Evolutionary conservation across 352 stramenopile genomes (phyloP), one percentile per base, ranked within the genome.

Genomic region (Pythium insidiosum): DNA sequence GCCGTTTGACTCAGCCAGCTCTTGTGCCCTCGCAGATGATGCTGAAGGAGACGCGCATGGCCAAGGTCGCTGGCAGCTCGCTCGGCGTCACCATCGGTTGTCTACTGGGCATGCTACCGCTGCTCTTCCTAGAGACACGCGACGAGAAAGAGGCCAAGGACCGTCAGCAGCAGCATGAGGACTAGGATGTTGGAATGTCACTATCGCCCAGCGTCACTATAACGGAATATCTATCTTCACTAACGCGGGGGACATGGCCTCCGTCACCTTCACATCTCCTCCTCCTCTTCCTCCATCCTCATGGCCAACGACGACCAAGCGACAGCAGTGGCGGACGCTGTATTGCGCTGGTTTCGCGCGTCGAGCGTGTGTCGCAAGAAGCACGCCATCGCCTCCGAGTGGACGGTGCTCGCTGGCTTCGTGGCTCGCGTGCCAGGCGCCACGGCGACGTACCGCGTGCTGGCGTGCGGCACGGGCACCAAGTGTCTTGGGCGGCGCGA

Each of bases 401-500:
- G 77, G 72, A 85, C 75, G 0, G 75, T 91, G 6, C 35, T 88
- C 15, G 66, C 75, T 9, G 73, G 46, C 2, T 47, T 91, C 28
- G 73, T 87, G 31, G 31, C 84, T 23, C 47, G 53, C 21, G 40
- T 58, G 6, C 19, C 24, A 11, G 11, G 25, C 9, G 50, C 45
- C 12, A 28, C 11, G 4, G 36, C 21, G 12, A 15, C 15, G n/a
- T 64, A 68, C 29, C 63, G 68, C 16, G 73, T 91, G 2, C 22
- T 93, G 26, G 47, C 67, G 28, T 51, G 46, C 9, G 77, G 67
- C 15, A 84, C 81, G 0, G 81, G 81, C 46, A 91, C 68, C 48
- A 93, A 93, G 47, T 93, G 81, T 35, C 65, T 93, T n/a, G 80
- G 77, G 2, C 43, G 58, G 31, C 67, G 74, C 44, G 69, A 85